Percentiles rank a stretch among this genome's conserved stretches.
Evolutionary conservation across 352 stramenopile species (phyloP).

Genomic region (Globisporangium okanoganense): DNA sequence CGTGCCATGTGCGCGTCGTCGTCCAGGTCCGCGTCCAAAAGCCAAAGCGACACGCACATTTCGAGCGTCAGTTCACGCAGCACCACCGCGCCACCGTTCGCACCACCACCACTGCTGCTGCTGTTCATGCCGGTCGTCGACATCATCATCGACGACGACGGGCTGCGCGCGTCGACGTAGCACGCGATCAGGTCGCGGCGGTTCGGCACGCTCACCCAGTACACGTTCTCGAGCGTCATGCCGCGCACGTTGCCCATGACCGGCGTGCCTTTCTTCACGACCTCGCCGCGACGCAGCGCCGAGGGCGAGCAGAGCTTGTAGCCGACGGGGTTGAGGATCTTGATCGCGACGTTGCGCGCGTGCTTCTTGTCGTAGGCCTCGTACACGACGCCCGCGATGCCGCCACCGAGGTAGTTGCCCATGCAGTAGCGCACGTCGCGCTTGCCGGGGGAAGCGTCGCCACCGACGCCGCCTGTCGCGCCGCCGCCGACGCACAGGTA

Average conservation of each 20-base stretch:
- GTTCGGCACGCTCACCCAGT: constrained; percentile 65
- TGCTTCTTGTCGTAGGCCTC: constrained; percentile 81
- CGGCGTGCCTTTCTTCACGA: constrained; percentile 73
- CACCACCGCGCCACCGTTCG: constrained; percentile 5
- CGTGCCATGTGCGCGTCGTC: constrained; percentile 14
- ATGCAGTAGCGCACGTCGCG: constrained; percentile 58
- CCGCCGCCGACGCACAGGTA: constrained; percentile 46
- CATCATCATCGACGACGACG: not conserved
- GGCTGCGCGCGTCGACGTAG: constrained; percentile 40
- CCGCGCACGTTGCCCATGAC: constrained; percentile 44
- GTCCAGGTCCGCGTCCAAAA: constrained; percentile 64
- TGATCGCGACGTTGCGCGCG: constrained; percentile 90
- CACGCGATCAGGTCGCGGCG: constrained; percentile 63
- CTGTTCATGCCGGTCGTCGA: not conserved
- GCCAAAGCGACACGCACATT: constrained; percentile 85
- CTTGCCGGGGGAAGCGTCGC: not conserved
- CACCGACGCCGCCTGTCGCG: not conserved
- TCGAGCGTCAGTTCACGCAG: constrained; percentile 78
- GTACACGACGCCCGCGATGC: constrained; percentile 92
- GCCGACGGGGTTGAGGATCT: constrained; percentile 96
- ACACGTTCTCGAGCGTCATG: constrained; percentile 77
- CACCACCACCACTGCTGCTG: not conserved
- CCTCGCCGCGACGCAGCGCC: constrained; percentile 75
- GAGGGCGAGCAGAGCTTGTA: constrained; percentile 88
- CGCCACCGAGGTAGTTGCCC: constrained; percentile 91